phyloP scores from a whole-genome alignment of 768 basidiomycete species.

The Cystofilobasidium macerans region DNA sequence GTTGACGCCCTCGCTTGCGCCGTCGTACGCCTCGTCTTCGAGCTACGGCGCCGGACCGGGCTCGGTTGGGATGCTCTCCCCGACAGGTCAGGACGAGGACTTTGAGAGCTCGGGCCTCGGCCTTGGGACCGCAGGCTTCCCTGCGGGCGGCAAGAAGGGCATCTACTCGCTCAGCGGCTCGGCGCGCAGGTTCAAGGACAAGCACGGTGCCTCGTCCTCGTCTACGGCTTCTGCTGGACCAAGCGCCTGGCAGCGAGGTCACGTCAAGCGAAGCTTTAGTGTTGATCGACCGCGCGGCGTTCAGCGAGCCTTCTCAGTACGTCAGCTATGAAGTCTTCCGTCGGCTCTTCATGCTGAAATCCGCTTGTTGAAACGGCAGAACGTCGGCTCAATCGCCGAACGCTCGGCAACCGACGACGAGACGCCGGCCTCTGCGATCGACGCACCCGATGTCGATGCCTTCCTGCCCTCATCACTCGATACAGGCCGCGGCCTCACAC shows the following conservation, averaged over 20 bases:
- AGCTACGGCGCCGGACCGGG: constrained; percentile 11
- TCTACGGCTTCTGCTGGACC: background rate
- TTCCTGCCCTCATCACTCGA: constrained; percentile 33
- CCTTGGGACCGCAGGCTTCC: background rate
- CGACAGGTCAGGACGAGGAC: constrained; percentile 6
- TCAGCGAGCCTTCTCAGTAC: constrained; percentile 23
- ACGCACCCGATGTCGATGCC: constrained; percentile 22
- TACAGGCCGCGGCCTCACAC: constrained; percentile 29
- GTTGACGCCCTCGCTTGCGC: constrained; percentile 25
- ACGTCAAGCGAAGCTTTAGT: constrained; percentile 30
- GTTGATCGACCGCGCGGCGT: constrained; percentile 25
- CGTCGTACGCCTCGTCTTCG: constrained; percentile 22
- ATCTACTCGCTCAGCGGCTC: constrained; percentile 4
- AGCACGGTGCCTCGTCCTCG: background rate
- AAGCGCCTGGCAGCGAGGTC: constrained; percentile 16
- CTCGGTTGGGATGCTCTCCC: constrained; percentile 12
- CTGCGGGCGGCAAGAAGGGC: background rate
- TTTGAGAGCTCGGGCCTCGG: background rate
- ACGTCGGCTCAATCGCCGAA: constrained; percentile 36
- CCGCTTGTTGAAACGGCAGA: constrained; percentile 16
- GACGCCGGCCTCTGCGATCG: constrained; percentile 12
- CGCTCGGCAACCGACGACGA: constrained; percentile 26
- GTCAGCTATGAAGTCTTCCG: background rate
- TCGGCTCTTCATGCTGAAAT: background rate
- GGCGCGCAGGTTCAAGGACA: background rate